Evolutionary conservation across 129 eudicot species (phyloP).

Genomic region (Flaveria sonorensis): DNA sequence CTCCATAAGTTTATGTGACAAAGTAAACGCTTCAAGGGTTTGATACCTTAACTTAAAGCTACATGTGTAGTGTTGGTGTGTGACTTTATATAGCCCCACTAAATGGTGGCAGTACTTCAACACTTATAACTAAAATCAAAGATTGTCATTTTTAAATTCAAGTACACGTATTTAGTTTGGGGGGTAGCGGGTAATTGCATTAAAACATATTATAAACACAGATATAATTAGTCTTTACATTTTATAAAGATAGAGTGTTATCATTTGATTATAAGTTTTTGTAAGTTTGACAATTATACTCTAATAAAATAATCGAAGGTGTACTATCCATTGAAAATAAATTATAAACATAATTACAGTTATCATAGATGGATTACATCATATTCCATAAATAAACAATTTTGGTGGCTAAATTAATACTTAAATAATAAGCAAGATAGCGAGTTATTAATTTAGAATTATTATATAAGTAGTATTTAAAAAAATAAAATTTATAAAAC

Average conservation of each 20-base stretch:
- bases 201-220: background rate
- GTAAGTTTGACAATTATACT: background rate
- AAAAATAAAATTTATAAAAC: background rate
- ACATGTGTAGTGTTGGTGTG: constrained; percentile 20
- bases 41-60: constrained; percentile 14
- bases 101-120: constrained; percentile 1
- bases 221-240: background rate
- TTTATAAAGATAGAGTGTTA: background rate
- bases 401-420: background rate
- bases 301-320: background rate
- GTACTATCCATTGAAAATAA: background rate
- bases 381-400: background rate
- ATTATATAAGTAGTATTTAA: background rate
- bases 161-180: no score
- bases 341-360: background rate
- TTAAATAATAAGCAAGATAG: background rate
- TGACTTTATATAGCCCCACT: constrained; percentile 24
- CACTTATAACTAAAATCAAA: background rate
- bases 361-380: background rate
- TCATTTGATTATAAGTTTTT: no score
- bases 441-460: background rate
- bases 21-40: constrained; percentile 16
- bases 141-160: background rate
- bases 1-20: constrained; percentile 49
- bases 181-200: no score